These are phyloP conservation scores for Ogataea salicorniae DNA, from an alignment of 805 yeast genomes.

Conservation along the genomic window DNA sequence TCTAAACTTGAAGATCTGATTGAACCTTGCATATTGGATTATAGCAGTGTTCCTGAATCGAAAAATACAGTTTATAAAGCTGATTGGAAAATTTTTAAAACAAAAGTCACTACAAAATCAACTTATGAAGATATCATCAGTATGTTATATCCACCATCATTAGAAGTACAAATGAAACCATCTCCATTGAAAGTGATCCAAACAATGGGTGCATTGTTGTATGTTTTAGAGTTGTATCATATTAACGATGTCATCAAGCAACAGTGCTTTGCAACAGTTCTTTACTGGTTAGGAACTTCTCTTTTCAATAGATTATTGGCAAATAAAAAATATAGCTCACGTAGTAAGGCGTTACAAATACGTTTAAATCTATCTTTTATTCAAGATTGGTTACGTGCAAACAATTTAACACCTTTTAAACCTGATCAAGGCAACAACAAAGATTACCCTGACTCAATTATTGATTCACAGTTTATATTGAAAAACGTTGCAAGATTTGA, in stretches of 20 bases:
- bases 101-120: slow-evolving; percentile 33
- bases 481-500: slow-evolving; percentile 28
- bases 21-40: slow-evolving; percentile 67
- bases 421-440: slow-evolving; percentile 22
- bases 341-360: slow-evolving; percentile 85
- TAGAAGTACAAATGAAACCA: slow-evolving; percentile 74
- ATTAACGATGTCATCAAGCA: slow-evolving; percentile 74
- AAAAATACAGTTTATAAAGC: slow-evolving; percentile 69
- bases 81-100: slow-evolving; percentile 50
- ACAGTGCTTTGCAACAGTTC: slow-evolving; percentile 71
- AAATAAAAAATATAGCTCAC: slow-evolving; percentile 64
- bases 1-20: slow-evolving; percentile 50
- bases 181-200: slow-evolving; percentile 85
- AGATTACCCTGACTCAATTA: slow-evolving; percentile 31
- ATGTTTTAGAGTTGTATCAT: slow-evolving; percentile 76
- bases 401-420: slow-evolving; percentile 44
- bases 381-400: slow-evolving; percentile 89
- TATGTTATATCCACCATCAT: slow-evolving; percentile 81
- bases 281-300: slow-evolving; percentile 69
- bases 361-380: slow-evolving; percentile 78
- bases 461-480: slow-evolving; percentile 18
- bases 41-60: slow-evolving; percentile 78
- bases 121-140: slow-evolving; percentile 70
- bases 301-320: slow-evolving; percentile 70
- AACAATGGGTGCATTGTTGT: slow-evolving; percentile 80